Evolutionary conservation across 1,139 yeast genomes (phyloP).

Genomic region (Lodderomyces beijingensis): DNA sequence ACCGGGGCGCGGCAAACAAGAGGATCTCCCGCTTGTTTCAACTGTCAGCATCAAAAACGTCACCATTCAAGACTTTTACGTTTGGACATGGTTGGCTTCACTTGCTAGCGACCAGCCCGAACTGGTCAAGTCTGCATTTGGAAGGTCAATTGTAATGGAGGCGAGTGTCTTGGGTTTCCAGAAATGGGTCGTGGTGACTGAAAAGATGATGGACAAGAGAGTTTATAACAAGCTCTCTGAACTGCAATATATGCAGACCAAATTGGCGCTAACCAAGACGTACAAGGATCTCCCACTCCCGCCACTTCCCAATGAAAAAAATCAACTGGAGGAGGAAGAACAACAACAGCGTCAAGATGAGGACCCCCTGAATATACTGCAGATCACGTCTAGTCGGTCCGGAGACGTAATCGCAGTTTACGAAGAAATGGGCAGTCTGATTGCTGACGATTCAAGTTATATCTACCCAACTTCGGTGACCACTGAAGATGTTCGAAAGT

Average conservation of each 20-base stretch:
- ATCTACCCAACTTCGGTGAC: constrained; percentile 10
- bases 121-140: constrained; percentile 63
- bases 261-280: constrained; percentile 17
- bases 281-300: constrained; percentile 28
- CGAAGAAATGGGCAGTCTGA: constrained; percentile 10
- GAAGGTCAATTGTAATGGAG: constrained; percentile 73
- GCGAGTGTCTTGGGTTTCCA: constrained; percentile 72
- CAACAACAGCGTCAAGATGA: background rate
- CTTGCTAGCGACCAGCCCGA: constrained; percentile 72
- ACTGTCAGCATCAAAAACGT: constrained; percentile 60
- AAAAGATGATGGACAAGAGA: constrained; percentile 49
- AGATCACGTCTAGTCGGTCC: too few species aligned
- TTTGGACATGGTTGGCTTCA: constrained; percentile 88
- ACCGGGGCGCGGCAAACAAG: constrained; percentile 24
- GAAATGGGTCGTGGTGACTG: constrained; percentile 81
- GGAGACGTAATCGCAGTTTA: constrained; percentile 3
- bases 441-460: constrained; percentile 11
- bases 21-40: constrained; percentile 30
- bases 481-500: constrained; percentile 6
- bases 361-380: background rate
- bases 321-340: constrained; percentile 14
- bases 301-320: constrained; percentile 20
- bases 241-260: constrained; percentile 11
- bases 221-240: constrained; percentile 13
- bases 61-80: constrained; percentile 78